Base-by-base conservation (phyloP, 2,329 filamentous ascomycete genomes). In the Colletotrichum sp. region DNA sequence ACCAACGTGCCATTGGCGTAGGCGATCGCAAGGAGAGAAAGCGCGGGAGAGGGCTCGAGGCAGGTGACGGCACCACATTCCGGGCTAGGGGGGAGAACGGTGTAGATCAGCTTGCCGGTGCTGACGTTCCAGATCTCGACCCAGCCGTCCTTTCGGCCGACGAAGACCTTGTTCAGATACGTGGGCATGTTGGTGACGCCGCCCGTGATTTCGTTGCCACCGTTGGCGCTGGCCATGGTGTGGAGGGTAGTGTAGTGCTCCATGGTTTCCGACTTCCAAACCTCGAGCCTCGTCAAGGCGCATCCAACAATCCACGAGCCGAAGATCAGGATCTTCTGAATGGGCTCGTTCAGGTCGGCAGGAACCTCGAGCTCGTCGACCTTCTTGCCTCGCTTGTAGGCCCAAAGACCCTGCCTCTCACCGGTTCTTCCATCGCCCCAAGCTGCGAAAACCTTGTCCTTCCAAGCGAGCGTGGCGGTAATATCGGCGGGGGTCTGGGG, bases 121-220 rank as follows among this genome's bases (percentile, higher is more conserved):
- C 94, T 97, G 76, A 99, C 88, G 82, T 99, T 99, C 96, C 97
- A 99, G 66, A 99, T 98, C 82, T 99, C 97, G 10, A 98, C 93
- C 83, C 93, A 94, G 8, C 97, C 97, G 83, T 99, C 96, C 77
- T 91, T 91, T 80, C 95, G 93, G 12, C 95, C 97, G 4, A 95
- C 94, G 78, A 98, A 95, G 59, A 99, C 91, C 85, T 99, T 99
- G 88, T 99, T 99, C 76, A 99, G 85, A 84, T 96, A 98, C 0
- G 97, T 98, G 2, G 96, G 96, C 93, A 98, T 95, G 80, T 92
- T 97, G 82, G 92, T 94, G 79, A 98, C 90, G 65, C 93, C 92
- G 28, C 94, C 94, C 0, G 94, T 95, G 73, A 98, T 92, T 78
- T 93, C 87, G 78, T 92, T 93, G 71, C 91, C 90, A 24, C 89